Conservation (phyloP, 192 early-diverging fungal species). For the Backusella sp. region DNA sequence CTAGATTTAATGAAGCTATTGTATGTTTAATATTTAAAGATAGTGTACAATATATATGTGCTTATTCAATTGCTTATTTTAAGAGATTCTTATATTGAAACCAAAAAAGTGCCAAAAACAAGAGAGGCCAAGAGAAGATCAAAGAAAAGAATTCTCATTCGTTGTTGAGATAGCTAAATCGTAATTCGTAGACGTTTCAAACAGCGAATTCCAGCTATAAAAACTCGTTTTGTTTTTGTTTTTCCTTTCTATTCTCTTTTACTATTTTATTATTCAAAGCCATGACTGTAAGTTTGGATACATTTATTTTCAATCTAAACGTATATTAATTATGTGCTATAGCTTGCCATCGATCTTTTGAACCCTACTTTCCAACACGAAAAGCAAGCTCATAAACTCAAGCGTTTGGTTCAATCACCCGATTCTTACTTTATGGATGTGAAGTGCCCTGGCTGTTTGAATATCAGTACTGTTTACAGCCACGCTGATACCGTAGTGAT, state of each 20-base stretch:
- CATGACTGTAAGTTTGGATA: not conserved
- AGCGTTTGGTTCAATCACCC: conserved; percentile 54
- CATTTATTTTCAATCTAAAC: not conserved
- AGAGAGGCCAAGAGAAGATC: not conserved
- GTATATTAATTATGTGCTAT: not conserved
- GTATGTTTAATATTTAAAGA: not conserved
- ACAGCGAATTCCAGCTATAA: not conserved
- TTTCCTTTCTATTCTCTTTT: not conserved
- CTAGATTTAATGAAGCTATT: no score
- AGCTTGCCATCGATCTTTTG: conserved; percentile 87
- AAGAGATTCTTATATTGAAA: conserved; percentile 3
- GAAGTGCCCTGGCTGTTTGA: conserved; percentile 91
- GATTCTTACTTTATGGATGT: conserved; percentile 98
- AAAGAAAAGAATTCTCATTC: not conserved
- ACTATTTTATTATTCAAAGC: not conserved
- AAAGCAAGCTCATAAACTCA: conserved; percentile 57
- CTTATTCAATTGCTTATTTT: not conserved
- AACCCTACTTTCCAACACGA: conserved; percentile 77
- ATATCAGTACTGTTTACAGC: conserved; percentile 98
- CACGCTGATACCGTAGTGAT: conserved; percentile 98
- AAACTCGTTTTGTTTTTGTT: not conserved
- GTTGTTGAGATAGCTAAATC: not conserved
- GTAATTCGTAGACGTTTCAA: not conserved
- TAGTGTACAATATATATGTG: not conserved
- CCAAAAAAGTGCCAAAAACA: not conserved